Base-by-base conservation (phyloP, 768 basidiomycete species). In the Lentinus brumalis region DNA sequence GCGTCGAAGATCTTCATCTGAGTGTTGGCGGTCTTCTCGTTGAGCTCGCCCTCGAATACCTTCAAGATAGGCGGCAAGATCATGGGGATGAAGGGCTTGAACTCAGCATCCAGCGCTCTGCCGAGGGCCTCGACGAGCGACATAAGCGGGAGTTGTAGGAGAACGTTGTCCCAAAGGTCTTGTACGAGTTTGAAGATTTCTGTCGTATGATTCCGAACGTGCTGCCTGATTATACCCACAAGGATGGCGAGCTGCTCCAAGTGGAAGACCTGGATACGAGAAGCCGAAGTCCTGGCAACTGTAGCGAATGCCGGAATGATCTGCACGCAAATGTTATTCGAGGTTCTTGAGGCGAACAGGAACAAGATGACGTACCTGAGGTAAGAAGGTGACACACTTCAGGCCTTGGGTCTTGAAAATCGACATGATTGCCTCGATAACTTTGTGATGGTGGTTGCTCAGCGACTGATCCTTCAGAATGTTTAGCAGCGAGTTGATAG, bases 381-480 rank as follows among this genome's bases (percentile, higher is more conserved):
- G 92, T 29, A 99, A 76, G 76, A 98, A 98, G 2, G 92, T 86
- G 18, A 96, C 95, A 73, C 94, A 97, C 80, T 96, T 95, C 70
- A 98, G 77, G 14, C 96, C 95, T 70, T 98, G 96, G 0, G 95
- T 97, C 75, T 96, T 95, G 83, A 98, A 99, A 62, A 99, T 98
- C 49, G 94, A 90, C 94, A 98, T 98, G 67, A 99, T 91, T 1
- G 95, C 95, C 72, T 98, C 95, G 58, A 98, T 95, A 50, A 96
- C 96, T 26, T 88, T 91, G 69, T 97, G 91, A 68, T 98, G 95
- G 67, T 93, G 89, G 57, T 80, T 87, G 68, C 83, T 90, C 61
- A 97, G 81, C 1, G 94, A 87, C 56, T 92, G 88, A 71, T 99
- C 97, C 70, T 88, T 92, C 62, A 99, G 73, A 59, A 99, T 91